Percentiles rank a stretch among this genome's conserved stretches.
These are phyloP conservation scores for Coemansia sp. DNA, from an alignment of 192 early-diverging fungal genomes.

Conservation along the genomic window DNA sequence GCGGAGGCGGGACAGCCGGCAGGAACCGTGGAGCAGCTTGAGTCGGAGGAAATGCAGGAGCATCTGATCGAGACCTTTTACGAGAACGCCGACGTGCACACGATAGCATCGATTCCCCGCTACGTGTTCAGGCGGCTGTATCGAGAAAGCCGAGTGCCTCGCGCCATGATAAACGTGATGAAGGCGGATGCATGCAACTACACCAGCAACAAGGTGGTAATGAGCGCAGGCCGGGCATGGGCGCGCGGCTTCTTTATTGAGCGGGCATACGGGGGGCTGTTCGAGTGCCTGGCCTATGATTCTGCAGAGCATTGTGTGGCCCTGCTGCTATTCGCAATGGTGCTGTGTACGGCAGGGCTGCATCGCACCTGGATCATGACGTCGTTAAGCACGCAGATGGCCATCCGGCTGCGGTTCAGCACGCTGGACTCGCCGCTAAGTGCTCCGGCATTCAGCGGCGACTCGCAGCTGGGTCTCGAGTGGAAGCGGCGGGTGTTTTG, in stretches of 20 bases:
- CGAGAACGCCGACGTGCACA: constrained; percentile 35
- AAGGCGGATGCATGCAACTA: constrained; percentile 42
- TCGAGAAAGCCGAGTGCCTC: constrained; percentile 24
- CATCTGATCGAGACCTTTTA: constrained; percentile 48
- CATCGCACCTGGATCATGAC: constrained; percentile 54
- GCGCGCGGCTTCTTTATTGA: constrained; percentile 44
- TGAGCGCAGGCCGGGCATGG: constrained; percentile 7
- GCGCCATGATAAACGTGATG: constrained; percentile 40
- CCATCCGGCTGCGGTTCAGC: constrained; percentile 46
- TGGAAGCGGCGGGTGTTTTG: constrained; percentile 55
- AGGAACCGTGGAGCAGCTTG: constrained; percentile 1
- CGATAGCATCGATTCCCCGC: constrained; percentile 42
- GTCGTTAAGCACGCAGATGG: constrained; percentile 51
- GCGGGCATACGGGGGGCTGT: constrained; percentile 40
- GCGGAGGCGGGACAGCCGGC: background rate
- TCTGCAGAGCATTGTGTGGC: constrained; percentile 49
- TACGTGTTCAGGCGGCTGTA: constrained; percentile 29
- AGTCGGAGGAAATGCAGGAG: constrained; percentile 13
- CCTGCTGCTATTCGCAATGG: constrained; percentile 42
- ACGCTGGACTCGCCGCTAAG: constrained; percentile 46
- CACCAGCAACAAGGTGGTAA: constrained; percentile 17
- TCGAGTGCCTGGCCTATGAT: constrained; percentile 49
- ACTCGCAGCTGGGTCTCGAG: constrained; percentile 29
- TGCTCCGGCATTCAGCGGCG: constrained; percentile 22
- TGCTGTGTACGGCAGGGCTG: constrained; percentile 38